A percentile compares a stretch with the other conserved stretches of the same genome.
phyloP scores from a whole-genome alignment of 2,329 filamentous ascomycete species.

The Spiromastix sp. region DNA sequence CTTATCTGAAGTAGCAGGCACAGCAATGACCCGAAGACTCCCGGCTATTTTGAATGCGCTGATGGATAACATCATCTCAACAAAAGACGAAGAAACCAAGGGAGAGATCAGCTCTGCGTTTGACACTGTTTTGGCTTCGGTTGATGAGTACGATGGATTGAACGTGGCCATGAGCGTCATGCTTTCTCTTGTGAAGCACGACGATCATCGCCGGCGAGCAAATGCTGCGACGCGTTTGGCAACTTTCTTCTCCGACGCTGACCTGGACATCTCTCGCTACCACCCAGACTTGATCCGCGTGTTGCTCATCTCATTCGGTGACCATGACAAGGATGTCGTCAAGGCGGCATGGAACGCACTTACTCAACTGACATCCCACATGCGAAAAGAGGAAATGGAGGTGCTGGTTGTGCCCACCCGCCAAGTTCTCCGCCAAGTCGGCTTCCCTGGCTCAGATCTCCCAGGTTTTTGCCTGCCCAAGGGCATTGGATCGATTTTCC shows the following conservation, averaged over 20 bases:
- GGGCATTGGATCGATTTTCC: slow-evolving; percentile 90
- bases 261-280: slow-evolving; percentile 88
- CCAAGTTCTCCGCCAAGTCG: slow-evolving; percentile 77
- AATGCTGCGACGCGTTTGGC: slow-evolving; percentile 69
- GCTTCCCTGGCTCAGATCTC: slow-evolving; percentile 72
- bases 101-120: slow-evolving; percentile 70
- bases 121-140: slow-evolving; percentile 79
- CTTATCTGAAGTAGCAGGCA: slow-evolving; percentile 78
- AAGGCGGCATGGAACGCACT: slow-evolving; percentile 84
- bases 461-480: slow-evolving; percentile 86
- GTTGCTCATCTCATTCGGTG: slow-evolving; percentile 84
- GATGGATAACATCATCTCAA: slow-evolving; percentile 76
- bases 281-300: slow-evolving; percentile 90
- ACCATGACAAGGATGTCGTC: slow-evolving; percentile 71
- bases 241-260: slow-evolving; percentile 71
- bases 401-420: slow-evolving; percentile 76
- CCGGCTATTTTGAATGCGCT: slow-evolving; percentile 86
- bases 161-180: slow-evolving; percentile 95
- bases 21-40: slow-evolving; percentile 81
- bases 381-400: slow-evolving; percentile 98
- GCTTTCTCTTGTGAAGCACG: slow-evolving; percentile 76
- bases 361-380: slow-evolving; percentile 73
- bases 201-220: slow-evolving; percentile 77
- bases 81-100: slow-evolving; percentile 62
- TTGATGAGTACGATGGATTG: slow-evolving; percentile 91